phyloP scores from a whole-genome alignment of 164 flowering plant genomes.

The Santalum album region DNA sequence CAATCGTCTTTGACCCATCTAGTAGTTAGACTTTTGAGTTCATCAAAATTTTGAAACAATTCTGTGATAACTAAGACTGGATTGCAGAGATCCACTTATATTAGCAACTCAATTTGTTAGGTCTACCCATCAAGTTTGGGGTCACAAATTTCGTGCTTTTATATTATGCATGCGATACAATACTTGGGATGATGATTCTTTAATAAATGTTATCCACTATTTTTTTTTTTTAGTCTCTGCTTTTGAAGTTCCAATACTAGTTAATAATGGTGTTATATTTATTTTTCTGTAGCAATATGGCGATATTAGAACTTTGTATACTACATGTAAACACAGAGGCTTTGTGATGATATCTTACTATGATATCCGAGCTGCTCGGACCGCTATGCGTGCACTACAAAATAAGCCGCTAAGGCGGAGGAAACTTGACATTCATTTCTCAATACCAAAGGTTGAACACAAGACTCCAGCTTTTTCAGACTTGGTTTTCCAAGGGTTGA shows the following conservation, averaged over 20 bases:
- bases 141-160: too few relatives aligned
- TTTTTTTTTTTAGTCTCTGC: too few relatives aligned
- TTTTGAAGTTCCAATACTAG: not conserved
- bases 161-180: too few relatives aligned
- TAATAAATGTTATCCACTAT: too few relatives aligned
- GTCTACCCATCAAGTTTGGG: too few relatives aligned
- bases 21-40: too few relatives aligned
- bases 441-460: slow-evolving; percentile 81
- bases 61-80: too few relatives aligned
- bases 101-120: too few relatives aligned
- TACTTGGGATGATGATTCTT: too few relatives aligned
- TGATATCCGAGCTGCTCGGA: slow-evolving; percentile 93
- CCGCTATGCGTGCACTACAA: slow-evolving; percentile 94
- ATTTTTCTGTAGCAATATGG: slow-evolving; percentile 79
- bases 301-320: slow-evolving; percentile 85
- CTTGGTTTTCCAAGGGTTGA: slow-evolving; percentile 2
- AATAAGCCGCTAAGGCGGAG: slow-evolving; percentile 89
- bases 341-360: slow-evolving; percentile 99
- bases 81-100: too few relatives aligned
- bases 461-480: not conserved
- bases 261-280: not conserved
- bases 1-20: too few relatives aligned
- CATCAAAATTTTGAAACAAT: too few relatives aligned
- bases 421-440: slow-evolving; percentile 97
- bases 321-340: slow-evolving; percentile 97